Evolutionary conservation across 345 rosid genomes (phyloP).

Genomic region (Noccaea caerulescens): DNA sequence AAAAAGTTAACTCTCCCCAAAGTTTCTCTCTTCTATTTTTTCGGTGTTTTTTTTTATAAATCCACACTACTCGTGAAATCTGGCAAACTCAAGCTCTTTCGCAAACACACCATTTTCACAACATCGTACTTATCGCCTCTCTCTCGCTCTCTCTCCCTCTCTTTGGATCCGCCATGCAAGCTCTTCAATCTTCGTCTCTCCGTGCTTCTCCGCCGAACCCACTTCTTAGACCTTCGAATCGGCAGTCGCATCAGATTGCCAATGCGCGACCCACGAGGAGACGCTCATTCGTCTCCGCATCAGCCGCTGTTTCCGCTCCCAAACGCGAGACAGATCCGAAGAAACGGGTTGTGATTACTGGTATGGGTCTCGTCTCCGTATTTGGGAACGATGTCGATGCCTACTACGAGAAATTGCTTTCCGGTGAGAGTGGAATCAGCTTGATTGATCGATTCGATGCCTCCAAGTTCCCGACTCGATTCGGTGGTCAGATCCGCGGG

Average conservation of each 20-base stretch:
- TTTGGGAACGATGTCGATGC: slow-evolving; percentile 89
- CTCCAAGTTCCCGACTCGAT: slow-evolving; percentile 91
- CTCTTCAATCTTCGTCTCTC: slow-evolving; percentile 69
- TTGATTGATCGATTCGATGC: slow-evolving; percentile 94
- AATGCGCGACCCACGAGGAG: slow-evolving; percentile 46
- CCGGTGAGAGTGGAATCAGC: slow-evolving; percentile 93
- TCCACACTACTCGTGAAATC: slow-evolving; percentile 19
- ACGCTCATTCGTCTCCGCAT: slow-evolving; percentile 54
- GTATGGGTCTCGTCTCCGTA: slow-evolving; percentile 94
- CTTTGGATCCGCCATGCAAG: slow-evolving; percentile 60
- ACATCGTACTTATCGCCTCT: slow-evolving; percentile 46
- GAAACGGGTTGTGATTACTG: slow-evolving; percentile 94
- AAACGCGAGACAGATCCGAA: slow-evolving; percentile 94
- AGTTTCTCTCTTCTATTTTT: not conserved
- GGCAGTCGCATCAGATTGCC: slow-evolving; percentile 36
- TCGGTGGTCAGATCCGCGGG: slow-evolving; percentile 98
- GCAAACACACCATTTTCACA: slow-evolving; percentile 40
- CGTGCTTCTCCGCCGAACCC: slow-evolving; percentile 61
- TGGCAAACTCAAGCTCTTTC: slow-evolving; percentile 23
- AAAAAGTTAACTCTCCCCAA: not conserved
- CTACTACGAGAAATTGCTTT: slow-evolving; percentile 79
- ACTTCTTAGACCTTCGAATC: slow-evolving; percentile 47
- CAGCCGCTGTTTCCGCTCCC: slow-evolving; percentile 67
- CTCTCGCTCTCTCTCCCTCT: slow-evolving; percentile 14
- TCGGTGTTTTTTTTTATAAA: not conserved